These are phyloP conservation scores for Colletotrichum agaves DNA, from an alignment of 2,329 filamentous ascomycete species.

Conservation along the genomic window DNA sequence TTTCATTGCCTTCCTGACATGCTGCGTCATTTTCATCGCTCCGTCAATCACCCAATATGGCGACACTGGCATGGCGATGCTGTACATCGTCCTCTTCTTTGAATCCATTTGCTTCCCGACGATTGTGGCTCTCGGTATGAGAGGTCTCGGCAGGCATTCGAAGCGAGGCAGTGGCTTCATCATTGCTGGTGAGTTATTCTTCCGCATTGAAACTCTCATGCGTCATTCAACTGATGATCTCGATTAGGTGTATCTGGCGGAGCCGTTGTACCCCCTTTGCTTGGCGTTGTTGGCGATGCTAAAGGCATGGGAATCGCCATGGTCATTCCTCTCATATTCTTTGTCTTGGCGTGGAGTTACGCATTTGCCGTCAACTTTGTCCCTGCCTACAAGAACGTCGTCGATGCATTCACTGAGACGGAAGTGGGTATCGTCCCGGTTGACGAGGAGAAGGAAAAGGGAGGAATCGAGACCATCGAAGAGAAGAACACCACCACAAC, in stretches of 20 bases:
- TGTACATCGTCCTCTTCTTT: slow-evolving; percentile 66
- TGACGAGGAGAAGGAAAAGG: slow-evolving; percentile 36
- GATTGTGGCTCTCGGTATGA: slow-evolving; percentile 67
- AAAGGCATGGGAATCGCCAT: slow-evolving; percentile 63
- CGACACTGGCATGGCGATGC: slow-evolving; percentile 63
- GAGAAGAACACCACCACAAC: slow-evolving; percentile 23
- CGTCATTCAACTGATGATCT: slow-evolving; percentile 69
- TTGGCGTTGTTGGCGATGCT: slow-evolving; percentile 73
- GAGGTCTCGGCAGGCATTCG: slow-evolving; percentile 75
- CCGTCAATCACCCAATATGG: slow-evolving; percentile 59
- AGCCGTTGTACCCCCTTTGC: slow-evolving; percentile 77
- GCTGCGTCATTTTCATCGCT: slow-evolving; percentile 63
- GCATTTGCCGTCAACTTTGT: slow-evolving; percentile 73
- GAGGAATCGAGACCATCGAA: slow-evolving; percentile 24
- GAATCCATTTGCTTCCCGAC: slow-evolving; percentile 69
- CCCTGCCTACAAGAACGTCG: slow-evolving; percentile 69
- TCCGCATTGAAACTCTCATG: not conserved
- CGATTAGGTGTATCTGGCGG: slow-evolving; percentile 73
- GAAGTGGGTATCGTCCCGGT: slow-evolving; percentile 53
- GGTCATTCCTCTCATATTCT: slow-evolving; percentile 72
- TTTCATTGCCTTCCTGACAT: slow-evolving; percentile 59
- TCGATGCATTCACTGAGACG: slow-evolving; percentile 65
- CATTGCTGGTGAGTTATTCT: slow-evolving; percentile 56
- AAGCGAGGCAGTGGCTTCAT: slow-evolving; percentile 78
- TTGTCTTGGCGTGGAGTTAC: slow-evolving; percentile 66